Evolutionary conservation across 768 basidiomycete species (phyloP).

Genomic region (Psilocybe cubensis): DNA sequence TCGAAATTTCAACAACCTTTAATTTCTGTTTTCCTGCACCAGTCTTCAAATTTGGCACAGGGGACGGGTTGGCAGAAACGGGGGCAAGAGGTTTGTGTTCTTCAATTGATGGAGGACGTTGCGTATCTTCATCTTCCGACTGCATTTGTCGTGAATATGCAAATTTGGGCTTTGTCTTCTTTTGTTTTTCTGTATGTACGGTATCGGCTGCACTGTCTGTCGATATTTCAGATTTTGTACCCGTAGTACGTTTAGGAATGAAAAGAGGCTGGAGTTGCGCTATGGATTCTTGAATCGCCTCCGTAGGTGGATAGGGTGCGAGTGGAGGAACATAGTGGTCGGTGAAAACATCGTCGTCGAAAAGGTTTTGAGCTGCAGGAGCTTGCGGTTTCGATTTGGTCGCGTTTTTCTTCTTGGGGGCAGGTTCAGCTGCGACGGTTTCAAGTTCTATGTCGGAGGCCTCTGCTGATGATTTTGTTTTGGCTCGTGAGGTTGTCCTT

Average conservation of each 20-base stretch:
- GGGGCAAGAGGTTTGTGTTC: neutral
- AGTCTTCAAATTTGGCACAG: conserved; percentile 1
- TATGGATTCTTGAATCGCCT: neutral
- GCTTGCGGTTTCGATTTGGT: conserved; percentile 15
- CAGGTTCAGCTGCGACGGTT: conserved; percentile 3
- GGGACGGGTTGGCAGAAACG: conserved; percentile 1
- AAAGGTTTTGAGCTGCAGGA: conserved; percentile 17
- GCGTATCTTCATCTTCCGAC: conserved; percentile 4
- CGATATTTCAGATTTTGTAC: conserved; percentile 2
- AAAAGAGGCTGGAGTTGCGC: conserved; percentile 21
- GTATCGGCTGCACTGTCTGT: neutral
- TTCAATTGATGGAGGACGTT: neutral
- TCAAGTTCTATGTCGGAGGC: conserved; percentile 17
- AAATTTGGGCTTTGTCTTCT: conserved; percentile 17
- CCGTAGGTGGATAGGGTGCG: conserved; percentile 12
- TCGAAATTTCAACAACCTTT: conserved; percentile 46
- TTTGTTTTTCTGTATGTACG: conserved; percentile 11
- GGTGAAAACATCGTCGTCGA: conserved; percentile 24
- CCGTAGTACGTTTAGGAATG: conserved; percentile 24
- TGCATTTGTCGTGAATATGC: neutral
- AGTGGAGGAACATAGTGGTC: conserved; percentile 16
- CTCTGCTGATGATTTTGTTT: conserved; percentile 13
- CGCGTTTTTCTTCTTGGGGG: conserved; percentile 18
- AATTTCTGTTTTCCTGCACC: conserved; percentile 19
- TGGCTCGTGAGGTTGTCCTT: conserved; percentile 16